These are phyloP conservation scores for Eremothecium coryli DNA, from an alignment of 1,139 yeast species.

Conservation along the genomic window DNA sequence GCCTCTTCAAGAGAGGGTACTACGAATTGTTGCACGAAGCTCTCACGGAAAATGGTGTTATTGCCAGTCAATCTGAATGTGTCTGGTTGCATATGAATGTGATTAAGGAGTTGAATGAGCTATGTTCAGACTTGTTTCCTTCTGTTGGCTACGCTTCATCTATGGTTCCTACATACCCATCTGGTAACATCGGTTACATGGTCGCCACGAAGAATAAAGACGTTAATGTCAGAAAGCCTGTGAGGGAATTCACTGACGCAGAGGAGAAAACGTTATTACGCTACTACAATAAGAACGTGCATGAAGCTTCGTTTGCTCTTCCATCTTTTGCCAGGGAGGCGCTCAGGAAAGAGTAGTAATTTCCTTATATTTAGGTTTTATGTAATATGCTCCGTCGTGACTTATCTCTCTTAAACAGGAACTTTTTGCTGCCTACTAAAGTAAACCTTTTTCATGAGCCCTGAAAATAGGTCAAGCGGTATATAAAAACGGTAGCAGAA, in stretches of 20 bases:
- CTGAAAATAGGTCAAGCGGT: too few species aligned
- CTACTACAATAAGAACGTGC: conserved; percentile 73
- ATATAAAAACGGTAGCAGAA: too few species aligned
- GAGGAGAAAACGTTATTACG: conserved; percentile 58
- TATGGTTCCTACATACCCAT: conserved; percentile 86
- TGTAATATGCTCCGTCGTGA: too few species aligned
- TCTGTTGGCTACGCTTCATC: conserved; percentile 81
- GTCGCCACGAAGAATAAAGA: conserved; percentile 69
- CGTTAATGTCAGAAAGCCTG: conserved; percentile 56
- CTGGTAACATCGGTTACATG: conserved; percentile 93
- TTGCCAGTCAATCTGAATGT: conserved; percentile 85
- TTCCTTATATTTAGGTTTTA: too few species aligned
- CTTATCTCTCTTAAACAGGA: too few species aligned
- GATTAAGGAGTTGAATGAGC: conserved; percentile 63
- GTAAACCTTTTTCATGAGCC: too few species aligned
- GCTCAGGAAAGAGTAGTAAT: too few species aligned
- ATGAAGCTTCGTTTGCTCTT: conserved; percentile 75
- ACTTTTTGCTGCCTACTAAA: too few species aligned
- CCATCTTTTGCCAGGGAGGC: conserved; percentile 63
- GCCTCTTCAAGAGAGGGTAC: conserved; percentile 78
- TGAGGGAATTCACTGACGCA: conserved; percentile 54
- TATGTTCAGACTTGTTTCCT: conserved; percentile 75
- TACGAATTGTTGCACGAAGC: conserved; percentile 72
- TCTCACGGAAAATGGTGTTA: conserved; percentile 77
- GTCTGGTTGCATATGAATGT: conserved; percentile 81